Conservation (phyloP, 140 eudicot species). For the Bidens hawaiensis region DNA sequence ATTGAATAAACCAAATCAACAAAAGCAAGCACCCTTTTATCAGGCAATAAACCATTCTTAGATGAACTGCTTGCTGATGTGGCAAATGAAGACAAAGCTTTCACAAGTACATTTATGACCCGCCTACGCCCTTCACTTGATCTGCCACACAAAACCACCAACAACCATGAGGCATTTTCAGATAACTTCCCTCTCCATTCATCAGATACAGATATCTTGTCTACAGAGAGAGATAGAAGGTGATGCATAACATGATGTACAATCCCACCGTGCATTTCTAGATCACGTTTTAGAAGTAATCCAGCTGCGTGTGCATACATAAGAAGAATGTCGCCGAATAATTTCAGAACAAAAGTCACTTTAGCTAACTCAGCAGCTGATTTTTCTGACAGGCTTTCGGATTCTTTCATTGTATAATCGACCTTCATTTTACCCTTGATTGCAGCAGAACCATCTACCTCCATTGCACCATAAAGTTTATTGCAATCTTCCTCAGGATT, state of each 20-base stretch:
- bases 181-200: conserved; percentile 86
- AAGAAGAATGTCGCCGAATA: conserved; percentile 84
- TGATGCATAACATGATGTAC: conserved; percentile 78
- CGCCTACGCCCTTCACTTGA: conserved; percentile 96
- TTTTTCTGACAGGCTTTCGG: conserved; percentile 57
- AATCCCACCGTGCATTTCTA: conserved; percentile 79
- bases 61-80: conserved; percentile 56
- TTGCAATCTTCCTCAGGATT: conserved; percentile 40
- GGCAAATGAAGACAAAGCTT: conserved; percentile 68
- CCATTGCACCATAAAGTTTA: conserved; percentile 61
- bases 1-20: conserved; percentile 79
- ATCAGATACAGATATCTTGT: conserved; percentile 54
- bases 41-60: conserved; percentile 55
- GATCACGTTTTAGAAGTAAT: conserved; percentile 75
- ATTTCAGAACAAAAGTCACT: conserved; percentile 80
- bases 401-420: conserved; percentile 53
- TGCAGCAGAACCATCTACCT: conserved; percentile 59
- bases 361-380: conserved; percentile 76
- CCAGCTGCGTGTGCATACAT: conserved; percentile 96
- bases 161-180: conserved; percentile 94
- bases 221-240: conserved; percentile 57
- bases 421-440: conserved; percentile 93
- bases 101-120: conserved; percentile 85
- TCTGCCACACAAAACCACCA: conserved; percentile 94
- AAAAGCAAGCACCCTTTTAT: conserved; percentile 71